Evolutionary conservation across 2,329 filamentous ascomycete genomes (phyloP).

Genomic region (Sclerotinia trifoliorum): DNA sequence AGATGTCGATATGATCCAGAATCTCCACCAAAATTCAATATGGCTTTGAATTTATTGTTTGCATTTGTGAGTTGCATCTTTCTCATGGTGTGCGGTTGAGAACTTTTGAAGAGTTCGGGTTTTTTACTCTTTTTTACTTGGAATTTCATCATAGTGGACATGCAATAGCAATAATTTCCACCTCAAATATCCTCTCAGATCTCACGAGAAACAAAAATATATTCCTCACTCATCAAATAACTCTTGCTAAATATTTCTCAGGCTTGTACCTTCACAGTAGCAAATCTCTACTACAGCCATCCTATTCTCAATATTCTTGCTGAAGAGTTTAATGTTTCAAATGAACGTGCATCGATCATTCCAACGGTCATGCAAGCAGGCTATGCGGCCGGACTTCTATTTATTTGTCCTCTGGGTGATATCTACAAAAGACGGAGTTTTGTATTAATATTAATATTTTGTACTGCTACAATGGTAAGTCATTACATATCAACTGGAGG

Average conservation of each 20-base stretch:
- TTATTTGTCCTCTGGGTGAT: conserved; percentile 75
- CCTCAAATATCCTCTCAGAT: too few species aligned
- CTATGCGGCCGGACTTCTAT: conserved; percentile 70
- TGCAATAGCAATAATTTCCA: too few species aligned
- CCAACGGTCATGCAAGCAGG: conserved; percentile 78
- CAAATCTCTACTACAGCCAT: conserved; percentile 80
- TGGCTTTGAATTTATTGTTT: conserved; percentile 69
- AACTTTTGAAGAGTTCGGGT: not conserved
- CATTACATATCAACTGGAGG: not conserved
- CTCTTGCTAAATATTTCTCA: conserved; percentile 34
- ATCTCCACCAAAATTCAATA: conserved; percentile 65
- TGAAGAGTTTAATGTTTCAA: conserved; percentile 65
- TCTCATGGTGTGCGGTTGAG: not conserved
- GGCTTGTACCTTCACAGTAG: conserved; percentile 66
- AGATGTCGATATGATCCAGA: conserved; percentile 67
- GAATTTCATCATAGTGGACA: not conserved
- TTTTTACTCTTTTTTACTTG: not conserved
- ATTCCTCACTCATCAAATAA: not conserved
- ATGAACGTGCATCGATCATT: conserved; percentile 65
- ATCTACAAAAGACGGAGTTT: conserved; percentile 65
- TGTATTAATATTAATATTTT: conserved; percentile 63
- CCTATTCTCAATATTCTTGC: conserved; percentile 77
- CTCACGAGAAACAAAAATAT: too few species aligned
- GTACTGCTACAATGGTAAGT: conserved; percentile 66
- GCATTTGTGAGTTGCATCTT: conserved; percentile 40